phyloP scores from a whole-genome alignment of 768 basidiomycete genomes.

The Omphalotus guepiniiformis region DNA sequence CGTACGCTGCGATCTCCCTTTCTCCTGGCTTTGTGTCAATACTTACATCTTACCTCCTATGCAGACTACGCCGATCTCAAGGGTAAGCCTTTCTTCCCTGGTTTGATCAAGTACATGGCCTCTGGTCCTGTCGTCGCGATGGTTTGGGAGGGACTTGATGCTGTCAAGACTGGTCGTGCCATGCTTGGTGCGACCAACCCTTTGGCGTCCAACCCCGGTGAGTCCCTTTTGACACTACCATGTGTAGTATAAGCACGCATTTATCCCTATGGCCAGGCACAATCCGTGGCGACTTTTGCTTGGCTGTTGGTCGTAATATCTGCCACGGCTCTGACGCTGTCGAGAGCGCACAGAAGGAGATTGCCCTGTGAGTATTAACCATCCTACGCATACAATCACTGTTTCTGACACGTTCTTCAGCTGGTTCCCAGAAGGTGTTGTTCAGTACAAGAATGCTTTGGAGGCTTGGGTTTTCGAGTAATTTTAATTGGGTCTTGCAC shows the following conservation, averaged over 20 bases:
- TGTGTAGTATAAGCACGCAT: conserved; percentile 7
- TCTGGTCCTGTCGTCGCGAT: conserved; percentile 93
- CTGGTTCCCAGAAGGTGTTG: conserved; percentile 88
- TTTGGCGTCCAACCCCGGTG: conserved; percentile 80
- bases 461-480: conserved; percentile 81
- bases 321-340: conserved; percentile 90
- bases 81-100: conserved; percentile 94
- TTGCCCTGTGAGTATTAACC: conserved; percentile 63
- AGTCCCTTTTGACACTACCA: conserved; percentile 19
- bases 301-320: conserved; percentile 93
- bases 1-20: conserved; percentile 40
- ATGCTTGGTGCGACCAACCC: conserved; percentile 99
- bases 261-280: conserved; percentile 50
- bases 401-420: conserved; percentile 31
- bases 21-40: conserved; percentile 15
- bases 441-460: conserved; percentile 64
- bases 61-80: conserved; percentile 95
- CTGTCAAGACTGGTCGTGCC: conserved; percentile 90
- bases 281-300: conserved; percentile 93
- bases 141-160: conserved; percentile 93
- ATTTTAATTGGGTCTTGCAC: conserved; percentile 11
- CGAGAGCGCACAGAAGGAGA: conserved; percentile 92
- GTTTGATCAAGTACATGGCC: conserved; percentile 94
- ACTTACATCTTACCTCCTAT: conserved; percentile 11
- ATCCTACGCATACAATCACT: conserved; percentile 1